These are phyloP conservation scores for Saccharum spontaneum DNA, from an alignment of 176 grass and related monocot species.

Conservation along the genomic window DNA sequence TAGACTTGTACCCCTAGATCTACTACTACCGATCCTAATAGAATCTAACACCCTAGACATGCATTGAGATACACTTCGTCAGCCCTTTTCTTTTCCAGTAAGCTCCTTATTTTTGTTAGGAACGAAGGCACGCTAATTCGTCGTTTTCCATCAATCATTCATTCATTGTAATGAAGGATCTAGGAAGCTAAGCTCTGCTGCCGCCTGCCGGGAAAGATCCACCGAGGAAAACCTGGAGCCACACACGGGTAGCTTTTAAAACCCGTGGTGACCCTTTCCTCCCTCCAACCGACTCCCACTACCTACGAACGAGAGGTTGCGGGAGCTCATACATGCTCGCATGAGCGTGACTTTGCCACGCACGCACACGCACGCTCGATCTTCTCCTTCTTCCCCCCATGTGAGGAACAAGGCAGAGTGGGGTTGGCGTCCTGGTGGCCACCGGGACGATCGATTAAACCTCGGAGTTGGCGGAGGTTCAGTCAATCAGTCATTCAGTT, in stretches of 20 bases:
- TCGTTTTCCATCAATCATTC: too few species aligned
- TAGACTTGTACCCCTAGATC: too few species aligned
- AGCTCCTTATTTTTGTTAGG: too few species aligned
- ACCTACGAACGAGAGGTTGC: neutral
- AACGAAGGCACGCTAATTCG: too few species aligned
- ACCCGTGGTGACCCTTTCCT: neutral
- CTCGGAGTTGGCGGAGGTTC: neutral
- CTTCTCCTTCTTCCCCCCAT: neutral
- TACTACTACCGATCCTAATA: too few species aligned
- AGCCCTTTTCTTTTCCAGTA: too few species aligned
- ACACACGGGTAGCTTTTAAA: neutral
- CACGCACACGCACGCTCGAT: neutral
- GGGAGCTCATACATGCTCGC: neutral
- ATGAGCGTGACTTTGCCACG: neutral
- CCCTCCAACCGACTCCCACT: constrained; percentile 23
- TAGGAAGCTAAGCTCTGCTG: neutral
- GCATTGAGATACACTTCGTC: too few species aligned
- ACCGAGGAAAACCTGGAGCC: neutral
- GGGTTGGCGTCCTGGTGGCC: neutral
- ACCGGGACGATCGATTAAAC: too few species aligned
- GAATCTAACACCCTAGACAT: too few species aligned
- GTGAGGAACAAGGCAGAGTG: constrained; percentile 33
- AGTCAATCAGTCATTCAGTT: neutral
- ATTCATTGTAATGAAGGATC: neutral
- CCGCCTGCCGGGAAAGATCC: neutral